Evolutionary conservation across 768 basidiomycete genomes (phyloP).

Genomic region (Symmetrospora coprosmae): DNA sequence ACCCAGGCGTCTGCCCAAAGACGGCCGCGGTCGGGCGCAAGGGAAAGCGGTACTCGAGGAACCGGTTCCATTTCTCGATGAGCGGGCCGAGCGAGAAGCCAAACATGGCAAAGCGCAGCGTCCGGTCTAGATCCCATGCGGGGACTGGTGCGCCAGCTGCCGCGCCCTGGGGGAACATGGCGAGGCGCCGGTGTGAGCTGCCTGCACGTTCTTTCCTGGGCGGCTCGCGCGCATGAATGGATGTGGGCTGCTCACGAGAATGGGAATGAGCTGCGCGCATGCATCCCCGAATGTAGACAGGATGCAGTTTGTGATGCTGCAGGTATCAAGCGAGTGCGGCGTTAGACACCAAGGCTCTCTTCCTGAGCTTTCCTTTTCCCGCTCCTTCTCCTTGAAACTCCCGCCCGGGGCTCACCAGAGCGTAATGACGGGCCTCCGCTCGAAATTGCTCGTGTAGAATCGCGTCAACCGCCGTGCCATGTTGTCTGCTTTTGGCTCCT

Average conservation of each 20-base stretch:
- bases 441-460: constrained; percentile 18
- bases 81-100: constrained; percentile 14
- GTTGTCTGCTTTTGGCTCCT: not conserved
- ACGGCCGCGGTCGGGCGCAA: constrained; percentile 3
- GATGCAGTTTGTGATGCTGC: constrained; percentile 12
- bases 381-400: not conserved
- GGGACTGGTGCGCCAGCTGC: not conserved
- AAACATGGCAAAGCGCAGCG: constrained; percentile 14
- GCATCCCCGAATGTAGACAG: constrained; percentile 12
- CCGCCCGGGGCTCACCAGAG: constrained; percentile 2
- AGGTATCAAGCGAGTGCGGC: not conserved
- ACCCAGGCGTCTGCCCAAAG: constrained; percentile 49
- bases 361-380: not conserved
- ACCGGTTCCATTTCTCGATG: constrained; percentile 21
- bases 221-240: too few relatives aligned
- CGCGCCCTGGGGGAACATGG: not conserved
- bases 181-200: not conserved
- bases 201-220: not conserved
- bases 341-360: not conserved
- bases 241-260: not conserved
- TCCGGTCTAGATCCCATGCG: constrained; percentile 14
- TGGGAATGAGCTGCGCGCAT: constrained; percentile 7
- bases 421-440: constrained; percentile 15
- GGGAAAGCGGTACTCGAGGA: constrained; percentile 15
- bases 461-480: constrained; percentile 5